Base-by-base conservation (phyloP, 192 early-diverging fungal species). In the Rhizoclosmatium globosum region DNA sequence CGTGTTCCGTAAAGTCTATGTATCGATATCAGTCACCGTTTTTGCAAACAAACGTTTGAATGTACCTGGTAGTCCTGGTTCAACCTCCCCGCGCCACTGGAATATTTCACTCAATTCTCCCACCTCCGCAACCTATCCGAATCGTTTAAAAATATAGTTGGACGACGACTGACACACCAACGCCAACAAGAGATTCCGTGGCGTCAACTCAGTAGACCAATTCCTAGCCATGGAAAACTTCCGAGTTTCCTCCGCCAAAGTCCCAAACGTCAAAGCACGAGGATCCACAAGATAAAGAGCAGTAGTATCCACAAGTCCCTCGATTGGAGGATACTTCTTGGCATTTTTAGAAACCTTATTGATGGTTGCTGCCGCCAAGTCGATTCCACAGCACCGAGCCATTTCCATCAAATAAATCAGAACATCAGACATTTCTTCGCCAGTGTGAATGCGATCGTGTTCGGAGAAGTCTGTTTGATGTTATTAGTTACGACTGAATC, bases 371-470 rank as follows among this genome's bases (percentile, higher is more conserved):
- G 3, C 6, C 3, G 38, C 44, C 3, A 67, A 44, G 21, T 38
- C 39, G 43, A 67, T 44, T 4, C 65, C 65, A 46, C 65, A 62
- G 21, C 21, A 13, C 21, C 61, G 61, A 62, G 21, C 38, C 61
- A 62, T 62, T 62, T 67, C 41, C 39, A 21, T 67, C 6, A 67
- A 39, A 44, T 67, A 67, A 9, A 67, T 67, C 3, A 67, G 43
- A 13, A 67, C 65, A 39, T 67, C 65, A 3, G 65, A 67, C 65
- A 67, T 67, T 67, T 67, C 65, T 42, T 67, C 65, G 21, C 65
- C 65, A 7, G 44, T 42, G 21, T 67, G 65, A 7, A 67, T 46
- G 4, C 42, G 21, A 7, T 67, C 65, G 38, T 3, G 6, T 46
- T 67, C 65, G 7, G 65, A 42, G 6, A 67, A 67, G 9, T 67